phyloP scores from a whole-genome alignment of 2,329 filamentous ascomycete genomes.

The Helminthosporium solani region DNA sequence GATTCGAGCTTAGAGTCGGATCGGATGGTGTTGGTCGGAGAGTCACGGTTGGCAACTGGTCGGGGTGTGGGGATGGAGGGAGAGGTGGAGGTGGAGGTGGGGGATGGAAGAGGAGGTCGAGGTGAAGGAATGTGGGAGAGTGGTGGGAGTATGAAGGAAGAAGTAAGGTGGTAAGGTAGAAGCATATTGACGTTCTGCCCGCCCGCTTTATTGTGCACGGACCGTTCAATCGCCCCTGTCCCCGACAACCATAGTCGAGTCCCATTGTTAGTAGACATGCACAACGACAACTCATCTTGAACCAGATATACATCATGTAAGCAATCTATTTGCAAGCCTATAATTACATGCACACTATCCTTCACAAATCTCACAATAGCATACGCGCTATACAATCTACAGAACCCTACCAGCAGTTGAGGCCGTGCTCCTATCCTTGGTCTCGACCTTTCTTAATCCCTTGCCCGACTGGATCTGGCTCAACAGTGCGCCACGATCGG shows the following conservation, averaged over 20 bases:
- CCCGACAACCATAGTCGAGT: no score
- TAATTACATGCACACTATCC: conserved; percentile 14
- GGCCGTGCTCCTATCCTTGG: conserved; percentile 78
- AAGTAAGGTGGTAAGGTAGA: no score
- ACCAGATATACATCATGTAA: background rate
- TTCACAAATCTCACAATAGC: background rate
- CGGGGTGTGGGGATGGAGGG: background rate
- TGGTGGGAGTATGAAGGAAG: no score
- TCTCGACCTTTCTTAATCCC: conserved; percentile 80
- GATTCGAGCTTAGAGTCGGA: background rate
- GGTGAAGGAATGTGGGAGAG: no score
- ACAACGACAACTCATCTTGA: no score
- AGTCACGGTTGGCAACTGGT: background rate
- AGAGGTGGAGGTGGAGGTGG: background rate
- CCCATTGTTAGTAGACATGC: no score
- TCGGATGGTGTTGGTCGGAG: background rate
- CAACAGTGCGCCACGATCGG: conserved; percentile 62
- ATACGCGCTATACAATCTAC: conserved; percentile 26
- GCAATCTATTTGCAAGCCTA: conserved; percentile 22
- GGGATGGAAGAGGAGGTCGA: background rate
- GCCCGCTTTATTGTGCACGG: background rate
- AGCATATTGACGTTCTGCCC: no score
- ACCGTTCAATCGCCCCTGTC: background rate
- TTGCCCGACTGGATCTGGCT: conserved; percentile 81
- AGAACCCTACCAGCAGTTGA: conserved; percentile 73